These are phyloP conservation scores for Yamadazyma jaroonii DNA, from an alignment of 1,139 yeast species.

Conservation along the genomic window DNA sequence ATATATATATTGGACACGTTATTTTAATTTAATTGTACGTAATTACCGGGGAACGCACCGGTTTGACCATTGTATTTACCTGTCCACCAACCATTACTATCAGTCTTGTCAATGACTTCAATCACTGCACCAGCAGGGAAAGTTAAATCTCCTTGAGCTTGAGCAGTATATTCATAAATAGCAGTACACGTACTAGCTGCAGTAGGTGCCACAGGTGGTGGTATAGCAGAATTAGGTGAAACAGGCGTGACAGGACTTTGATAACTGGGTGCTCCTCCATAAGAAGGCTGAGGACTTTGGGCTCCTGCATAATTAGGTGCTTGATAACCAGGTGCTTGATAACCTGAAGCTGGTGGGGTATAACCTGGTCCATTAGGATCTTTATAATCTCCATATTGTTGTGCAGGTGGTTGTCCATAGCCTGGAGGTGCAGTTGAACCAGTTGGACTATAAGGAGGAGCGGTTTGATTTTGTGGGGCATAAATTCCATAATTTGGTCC, in stretches of 20 bases:
- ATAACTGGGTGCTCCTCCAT: not conserved
- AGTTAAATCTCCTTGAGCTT: conserved; percentile 85
- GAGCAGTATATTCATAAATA: conserved; percentile 73
- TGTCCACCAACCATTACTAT: conserved; percentile 97
- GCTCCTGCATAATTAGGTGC: conserved; percentile 17
- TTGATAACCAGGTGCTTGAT: conserved; percentile 9
- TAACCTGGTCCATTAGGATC: conserved; percentile 18
- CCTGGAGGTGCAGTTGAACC: conserved; percentile 15
- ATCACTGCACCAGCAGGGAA: conserved; percentile 88
- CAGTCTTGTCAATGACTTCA: conserved; percentile 77
- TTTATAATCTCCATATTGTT: conserved; percentile 15
- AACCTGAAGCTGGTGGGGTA: conserved; percentile 9
- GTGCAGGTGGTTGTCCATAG: conserved; percentile 4
- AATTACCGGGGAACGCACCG: conserved; percentile 95
- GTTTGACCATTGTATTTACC: conserved; percentile 83
- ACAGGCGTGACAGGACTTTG: conserved; percentile 14
- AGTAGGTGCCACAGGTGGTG: conserved; percentile 38
- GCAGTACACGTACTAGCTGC: conserved; percentile 66
- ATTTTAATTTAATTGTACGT: conserved; percentile 63
- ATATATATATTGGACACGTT: too few relatives aligned
- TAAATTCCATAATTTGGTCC: conserved; percentile 30
- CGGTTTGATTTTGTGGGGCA: conserved; percentile 11
- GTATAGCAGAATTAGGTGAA: conserved; percentile 6
- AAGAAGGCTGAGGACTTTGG: conserved; percentile 13
- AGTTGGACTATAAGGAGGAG: conserved; percentile 9